Evolutionary conservation across 1,139 yeast species (phyloP).

Genomic region (Yamadazyma buinensis): DNA sequence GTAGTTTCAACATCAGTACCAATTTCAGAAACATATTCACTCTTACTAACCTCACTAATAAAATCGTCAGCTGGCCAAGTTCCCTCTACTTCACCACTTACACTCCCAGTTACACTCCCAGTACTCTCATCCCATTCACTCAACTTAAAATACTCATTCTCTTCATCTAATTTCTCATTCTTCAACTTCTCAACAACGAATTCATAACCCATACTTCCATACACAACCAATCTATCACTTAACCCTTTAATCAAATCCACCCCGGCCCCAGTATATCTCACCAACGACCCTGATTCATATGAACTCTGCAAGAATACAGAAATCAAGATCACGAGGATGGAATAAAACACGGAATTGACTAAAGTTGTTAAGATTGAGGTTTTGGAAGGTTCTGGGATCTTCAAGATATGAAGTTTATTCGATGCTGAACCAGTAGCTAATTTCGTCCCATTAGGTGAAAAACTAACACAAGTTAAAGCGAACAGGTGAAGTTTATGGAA

Average conservation of each 20-base stretch:
- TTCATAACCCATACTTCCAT: slow-evolving; percentile 25
- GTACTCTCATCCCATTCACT: slow-evolving; percentile 21
- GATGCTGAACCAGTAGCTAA: slow-evolving; percentile 83
- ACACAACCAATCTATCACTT: slow-evolving; percentile 19
- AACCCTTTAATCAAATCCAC: slow-evolving; percentile 16
- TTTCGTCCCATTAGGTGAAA: slow-evolving; percentile 64
- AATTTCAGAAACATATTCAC: neutral
- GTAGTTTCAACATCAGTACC: neutral
- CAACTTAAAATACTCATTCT: slow-evolving; percentile 23
- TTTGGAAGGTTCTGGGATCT: slow-evolving; percentile 51
- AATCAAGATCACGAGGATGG: slow-evolving; percentile 45
- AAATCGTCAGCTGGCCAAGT: slow-evolving; percentile 4
- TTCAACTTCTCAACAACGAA: slow-evolving; percentile 39
- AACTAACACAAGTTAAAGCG: slow-evolving; percentile 72
- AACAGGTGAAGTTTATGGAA: slow-evolving; percentile 67
- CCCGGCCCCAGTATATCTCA: slow-evolving; percentile 16
- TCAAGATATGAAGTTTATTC: slow-evolving; percentile 62
- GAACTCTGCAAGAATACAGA: slow-evolving; percentile 42
- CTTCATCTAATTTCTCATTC: slow-evolving; percentile 30
- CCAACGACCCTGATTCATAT: slow-evolving; percentile 36
- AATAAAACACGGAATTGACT: slow-evolving; percentile 35
- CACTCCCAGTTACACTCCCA: neutral
- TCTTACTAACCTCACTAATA: slow-evolving; percentile 4
- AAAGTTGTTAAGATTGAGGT: slow-evolving; percentile 42
- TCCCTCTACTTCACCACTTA: neutral